Conservation (phyloP, 352 stramenopile genomes). For the Phytophthora rubi region DNA sequence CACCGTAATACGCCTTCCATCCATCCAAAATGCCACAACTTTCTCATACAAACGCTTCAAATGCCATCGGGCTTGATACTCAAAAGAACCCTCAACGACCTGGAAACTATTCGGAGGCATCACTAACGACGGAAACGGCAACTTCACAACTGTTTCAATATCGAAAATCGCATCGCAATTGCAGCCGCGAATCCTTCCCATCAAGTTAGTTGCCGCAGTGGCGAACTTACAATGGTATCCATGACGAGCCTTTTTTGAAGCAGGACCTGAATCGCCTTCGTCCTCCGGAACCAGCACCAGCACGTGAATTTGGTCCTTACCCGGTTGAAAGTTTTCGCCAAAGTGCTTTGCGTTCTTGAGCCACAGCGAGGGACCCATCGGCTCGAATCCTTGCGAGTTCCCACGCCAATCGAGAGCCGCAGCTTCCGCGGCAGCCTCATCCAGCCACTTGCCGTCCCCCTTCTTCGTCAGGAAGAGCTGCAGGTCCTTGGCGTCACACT, state of each 20-base stretch:
- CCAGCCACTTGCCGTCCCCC: not conserved
- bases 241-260: not conserved
- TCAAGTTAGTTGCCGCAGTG: not conserved
- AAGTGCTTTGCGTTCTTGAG: too few species aligned
- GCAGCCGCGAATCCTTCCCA: not conserved
- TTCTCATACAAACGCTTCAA: constrained; percentile 1
- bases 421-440: too few species aligned
- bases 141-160: not conserved
- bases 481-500: too few species aligned
- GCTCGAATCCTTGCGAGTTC: too few species aligned
- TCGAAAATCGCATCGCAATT: not conserved
- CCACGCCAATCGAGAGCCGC: too few species aligned
- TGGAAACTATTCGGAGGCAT: not conserved
- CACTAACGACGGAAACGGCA: constrained; percentile 1
- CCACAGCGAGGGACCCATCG: too few species aligned
- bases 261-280: too few species aligned
- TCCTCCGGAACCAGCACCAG: too few species aligned
- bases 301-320: too few species aligned
- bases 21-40: not conserved
- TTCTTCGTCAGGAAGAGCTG: not conserved
- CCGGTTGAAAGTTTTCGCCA: too few species aligned
- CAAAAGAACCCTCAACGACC: not conserved
- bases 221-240: not conserved
- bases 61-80: not conserved
- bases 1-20: not conserved